These are phyloP conservation scores for Acanthamoeba culbertsoni DNA, from an alignment of 208 protist genomes.

Conservation along the genomic window DNA sequence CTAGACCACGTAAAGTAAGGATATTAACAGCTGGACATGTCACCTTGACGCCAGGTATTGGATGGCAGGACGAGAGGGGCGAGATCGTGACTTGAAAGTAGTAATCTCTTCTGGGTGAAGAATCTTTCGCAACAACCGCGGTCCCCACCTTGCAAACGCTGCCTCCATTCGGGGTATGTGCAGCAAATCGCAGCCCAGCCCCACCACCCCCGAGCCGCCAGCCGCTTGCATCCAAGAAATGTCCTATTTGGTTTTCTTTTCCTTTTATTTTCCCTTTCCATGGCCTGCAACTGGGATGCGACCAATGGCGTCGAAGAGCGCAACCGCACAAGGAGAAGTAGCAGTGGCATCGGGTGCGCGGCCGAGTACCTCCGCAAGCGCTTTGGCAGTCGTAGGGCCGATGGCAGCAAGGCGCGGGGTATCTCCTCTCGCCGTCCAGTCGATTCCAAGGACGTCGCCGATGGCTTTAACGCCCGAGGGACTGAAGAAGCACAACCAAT, in stretches of 20 bases:
- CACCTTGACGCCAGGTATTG: slow-evolving; percentile 15
- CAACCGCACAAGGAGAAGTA: not conserved
- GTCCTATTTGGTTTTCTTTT: not conserved
- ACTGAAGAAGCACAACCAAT: slow-evolving; percentile 42
- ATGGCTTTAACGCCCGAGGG: slow-evolving; percentile 14
- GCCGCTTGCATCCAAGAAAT: not conserved
- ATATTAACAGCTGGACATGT: too few species aligned
- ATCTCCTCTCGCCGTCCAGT: not conserved
- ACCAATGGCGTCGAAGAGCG: not conserved
- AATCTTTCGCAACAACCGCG: slow-evolving; percentile 21
- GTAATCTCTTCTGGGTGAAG: slow-evolving; percentile 21
- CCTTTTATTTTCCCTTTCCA: too few species aligned
- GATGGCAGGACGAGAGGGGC: not conserved
- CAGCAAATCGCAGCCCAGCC: slow-evolving; percentile 38
- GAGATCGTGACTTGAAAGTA: not conserved
- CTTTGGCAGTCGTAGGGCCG: not conserved
- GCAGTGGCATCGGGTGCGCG: not conserved
- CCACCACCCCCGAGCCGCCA: not conserved
- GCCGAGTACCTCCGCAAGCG: not conserved
- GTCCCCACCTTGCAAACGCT: not conserved
- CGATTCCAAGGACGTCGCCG: not conserved
- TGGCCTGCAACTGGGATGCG: too few species aligned
- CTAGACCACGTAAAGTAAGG: too few species aligned
- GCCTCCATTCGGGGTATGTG: slow-evolving; percentile 51
- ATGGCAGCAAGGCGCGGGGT: not conserved